phyloP scores from a whole-genome alignment of 345 rosid species.

The Euphorbia pulcherrima region DNA sequence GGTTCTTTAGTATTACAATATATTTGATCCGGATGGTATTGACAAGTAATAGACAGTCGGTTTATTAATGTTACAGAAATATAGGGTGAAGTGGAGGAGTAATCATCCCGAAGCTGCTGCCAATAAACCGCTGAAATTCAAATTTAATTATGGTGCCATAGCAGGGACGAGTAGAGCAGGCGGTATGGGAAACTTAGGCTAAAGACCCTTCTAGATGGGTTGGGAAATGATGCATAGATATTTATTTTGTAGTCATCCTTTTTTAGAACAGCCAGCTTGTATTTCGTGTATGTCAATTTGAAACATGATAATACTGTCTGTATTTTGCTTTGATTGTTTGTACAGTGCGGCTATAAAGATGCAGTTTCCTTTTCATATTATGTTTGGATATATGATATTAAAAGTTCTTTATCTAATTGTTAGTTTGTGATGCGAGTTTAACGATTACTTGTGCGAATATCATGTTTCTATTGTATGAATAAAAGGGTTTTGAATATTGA shows the following conservation, averaged over 20 bases:
- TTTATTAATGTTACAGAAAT: neutral
- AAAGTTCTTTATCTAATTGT: neutral
- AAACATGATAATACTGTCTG: no score
- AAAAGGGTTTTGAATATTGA: no score
- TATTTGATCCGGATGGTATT: neutral
- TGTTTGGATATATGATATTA: neutral
- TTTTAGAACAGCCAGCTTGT: no score
- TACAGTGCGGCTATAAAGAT: neutral
- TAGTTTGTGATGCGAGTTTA: neutral
- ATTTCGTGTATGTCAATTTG: no score
- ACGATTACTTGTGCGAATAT: neutral
- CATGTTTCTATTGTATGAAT: no score
- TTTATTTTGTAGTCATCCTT: no score
- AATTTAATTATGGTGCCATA: neutral
- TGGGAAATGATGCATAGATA: no score
- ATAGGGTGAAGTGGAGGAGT: constrained; percentile 6
- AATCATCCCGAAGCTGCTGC: neutral
- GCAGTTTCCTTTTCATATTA: neutral
- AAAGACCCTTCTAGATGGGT: no score
- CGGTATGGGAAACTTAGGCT: neutral
- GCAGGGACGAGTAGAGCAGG: neutral
- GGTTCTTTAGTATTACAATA: neutral
- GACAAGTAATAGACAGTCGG: neutral
- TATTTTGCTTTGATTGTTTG: neutral
- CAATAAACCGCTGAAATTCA: neutral